These are phyloP conservation scores for Thymus quinquecostatus DNA, from an alignment of 257 asterid species.

Conservation along the genomic window DNA sequence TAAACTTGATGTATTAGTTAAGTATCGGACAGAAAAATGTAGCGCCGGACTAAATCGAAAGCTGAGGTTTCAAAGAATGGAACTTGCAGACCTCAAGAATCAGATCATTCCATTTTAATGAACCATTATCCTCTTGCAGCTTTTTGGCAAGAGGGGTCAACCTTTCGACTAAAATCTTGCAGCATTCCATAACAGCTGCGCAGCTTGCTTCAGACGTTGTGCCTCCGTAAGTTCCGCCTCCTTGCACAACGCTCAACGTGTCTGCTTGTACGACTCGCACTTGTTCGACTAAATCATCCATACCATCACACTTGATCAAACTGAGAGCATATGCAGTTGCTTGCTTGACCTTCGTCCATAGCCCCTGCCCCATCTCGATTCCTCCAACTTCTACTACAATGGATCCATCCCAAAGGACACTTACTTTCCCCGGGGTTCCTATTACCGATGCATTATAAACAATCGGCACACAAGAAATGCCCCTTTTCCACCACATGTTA, in stretches of 20 bases:
- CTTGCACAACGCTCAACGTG: slow-evolving; percentile 32
- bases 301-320: slow-evolving; percentile 20
- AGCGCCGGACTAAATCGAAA: too few species aligned
- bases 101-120: slow-evolving; percentile 1
- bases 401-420: slow-evolving; percentile 29
- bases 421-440: slow-evolving; percentile 26
- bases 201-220: slow-evolving; percentile 19
- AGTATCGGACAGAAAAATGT: not conserved
- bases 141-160: not conserved
- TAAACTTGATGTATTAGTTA: too few species aligned
- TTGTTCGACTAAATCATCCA: slow-evolving; percentile 14
- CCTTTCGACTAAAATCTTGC: not conserved
- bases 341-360: slow-evolving; percentile 34
- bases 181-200: slow-evolving; percentile 7
- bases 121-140: not conserved
- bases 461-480: slow-evolving; percentile 28
- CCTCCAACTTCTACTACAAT: slow-evolving; percentile 33
- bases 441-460: slow-evolving; percentile 13
- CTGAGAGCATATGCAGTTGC: slow-evolving; percentile 23
- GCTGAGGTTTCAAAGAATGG: not conserved
- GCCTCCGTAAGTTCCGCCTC: slow-evolving; percentile 21
- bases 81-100: slow-evolving; percentile 10
- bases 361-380: slow-evolving; percentile 29
- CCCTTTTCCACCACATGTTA: slow-evolving; percentile 24
- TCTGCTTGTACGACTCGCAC: slow-evolving; percentile 22